Evolutionary conservation across 768 basidiomycete genomes (phyloP), one percentile per base, ranked within the genome.

Genomic region (Pisolithus marmoratus): DNA sequence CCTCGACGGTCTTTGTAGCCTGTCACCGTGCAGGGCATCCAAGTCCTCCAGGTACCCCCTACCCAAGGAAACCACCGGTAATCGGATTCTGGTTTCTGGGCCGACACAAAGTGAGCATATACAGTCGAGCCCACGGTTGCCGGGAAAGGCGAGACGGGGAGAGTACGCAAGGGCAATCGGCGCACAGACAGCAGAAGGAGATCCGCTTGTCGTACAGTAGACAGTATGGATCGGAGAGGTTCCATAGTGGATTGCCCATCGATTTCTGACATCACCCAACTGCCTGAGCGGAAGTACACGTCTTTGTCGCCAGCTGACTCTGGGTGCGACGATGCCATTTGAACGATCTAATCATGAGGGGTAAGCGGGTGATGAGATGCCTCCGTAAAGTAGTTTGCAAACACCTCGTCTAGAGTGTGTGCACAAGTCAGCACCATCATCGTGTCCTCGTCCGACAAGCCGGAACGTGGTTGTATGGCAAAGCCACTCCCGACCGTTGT

Each of bases 91-190:
- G 63, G 66, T 49, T 77, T 72, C 11, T 36, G 12, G 15, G 36
- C 26, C n/a, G 70, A 60, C 34, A 84, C 80, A 49, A 82, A 74
- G 57, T 83, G 82, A 8, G 76, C 77, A 17, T 71, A 72, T n/a
- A 85, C 69, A 0, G 61, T 49, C 1, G 79, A 74, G 2, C 72
- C 73, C 2, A 65, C 62, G 0, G 71, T 74, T 2, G 72, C 74
- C 0, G 85, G 83, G 64, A 84, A 87, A 4, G 81, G 84, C 22
- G 80, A 82, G 20, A 86, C 70, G 4, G 84, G 82, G 5, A 86
- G 72, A 1, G 79, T 65, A 19, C 69, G 73, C 17, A 78, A 62
- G 7, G 67, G 24, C 44, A 58, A 47, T 44, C 60, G 63, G 15
- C 34, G 43, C 8, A 66, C 65, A 24, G 61, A 57, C 27, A 85